Percentiles rank a stretch among this genome's conserved stretches.
phyloP scores from a whole-genome alignment of 331 rosid genomes.

The Stylosanthes scabra region DNA sequence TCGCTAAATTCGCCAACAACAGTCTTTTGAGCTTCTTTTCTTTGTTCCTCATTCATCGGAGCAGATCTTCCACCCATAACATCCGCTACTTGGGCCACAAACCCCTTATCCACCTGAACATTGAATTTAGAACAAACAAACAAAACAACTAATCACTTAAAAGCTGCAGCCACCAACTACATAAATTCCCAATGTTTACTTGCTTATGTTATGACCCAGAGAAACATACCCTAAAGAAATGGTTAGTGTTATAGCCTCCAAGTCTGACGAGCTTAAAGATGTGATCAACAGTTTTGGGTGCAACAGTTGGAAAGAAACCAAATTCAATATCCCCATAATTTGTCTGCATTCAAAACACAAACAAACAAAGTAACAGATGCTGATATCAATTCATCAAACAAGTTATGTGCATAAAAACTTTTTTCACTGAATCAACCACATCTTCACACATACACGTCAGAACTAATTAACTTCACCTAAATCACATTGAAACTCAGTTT shows the following conservation, averaged over 20 bases:
- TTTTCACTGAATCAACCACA: constrained; percentile 29
- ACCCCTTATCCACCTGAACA: constrained; percentile 88
- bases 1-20: constrained; percentile 88
- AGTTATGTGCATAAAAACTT: constrained; percentile 9
- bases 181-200: not conserved
- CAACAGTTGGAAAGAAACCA: constrained; percentile 90
- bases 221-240: constrained; percentile 85
- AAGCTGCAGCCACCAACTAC: constrained; percentile 24
- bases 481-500: constrained; percentile 4
- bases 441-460: constrained; percentile 10
- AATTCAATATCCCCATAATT: constrained; percentile 96
- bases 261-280: constrained; percentile 92
- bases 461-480: constrained; percentile 15
- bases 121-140: constrained; percentile 22
- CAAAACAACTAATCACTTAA: constrained; percentile 31
- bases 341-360: constrained; percentile 62
- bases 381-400: constrained; percentile 28
- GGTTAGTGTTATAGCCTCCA: constrained; percentile 89
- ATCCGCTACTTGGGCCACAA: constrained; percentile 98
- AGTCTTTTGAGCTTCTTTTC: constrained; percentile 65
- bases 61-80: constrained; percentile 77
- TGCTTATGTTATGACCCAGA: constrained; percentile 23
- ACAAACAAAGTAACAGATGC: constrained; percentile 2
- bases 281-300: constrained; percentile 93
- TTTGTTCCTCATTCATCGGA: constrained; percentile 88